Percentiles rank a stretch among this genome's conserved stretches.
Evolutionary conservation across 2,329 filamentous ascomycete species (phyloP).

Genomic region (Chaetomiaceae sp.): DNA sequence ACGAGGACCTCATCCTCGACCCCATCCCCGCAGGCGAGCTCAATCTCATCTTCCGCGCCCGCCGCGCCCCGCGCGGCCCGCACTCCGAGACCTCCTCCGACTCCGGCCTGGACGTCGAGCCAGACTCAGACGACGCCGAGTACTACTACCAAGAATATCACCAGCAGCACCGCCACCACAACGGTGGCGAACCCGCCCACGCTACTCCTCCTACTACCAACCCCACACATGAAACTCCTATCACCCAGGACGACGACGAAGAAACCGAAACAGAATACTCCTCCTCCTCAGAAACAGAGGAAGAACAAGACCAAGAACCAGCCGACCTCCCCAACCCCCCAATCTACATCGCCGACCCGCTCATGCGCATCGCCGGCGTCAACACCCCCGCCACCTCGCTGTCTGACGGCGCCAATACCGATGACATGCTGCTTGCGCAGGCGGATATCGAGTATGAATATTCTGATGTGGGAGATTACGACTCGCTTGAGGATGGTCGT

Average conservation of each 20-base stretch:
- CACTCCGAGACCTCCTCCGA: constrained; percentile 10
- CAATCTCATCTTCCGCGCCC: neutral
- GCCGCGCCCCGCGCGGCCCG: neutral
- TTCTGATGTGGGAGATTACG: neutral
- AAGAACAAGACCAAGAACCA: neutral
- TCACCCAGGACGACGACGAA: too few species aligned
- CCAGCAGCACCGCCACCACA: neutral
- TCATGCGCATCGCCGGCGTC: neutral
- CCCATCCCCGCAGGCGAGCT: constrained; percentile 8
- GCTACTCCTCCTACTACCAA: too few species aligned
- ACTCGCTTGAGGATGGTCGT: neutral
- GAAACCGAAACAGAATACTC: neutral
- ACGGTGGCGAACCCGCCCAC: too few species aligned
- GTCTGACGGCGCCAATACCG: neutral
- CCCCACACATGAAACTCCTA: too few species aligned
- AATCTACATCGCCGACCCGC: constrained; percentile 1
- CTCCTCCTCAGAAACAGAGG: too few species aligned
- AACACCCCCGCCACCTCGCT: constrained; percentile 3
- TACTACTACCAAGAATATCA: constrained; percentile 12
- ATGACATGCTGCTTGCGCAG: constrained; percentile 12
- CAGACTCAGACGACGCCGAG: neutral
- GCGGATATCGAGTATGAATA: constrained; percentile 7
- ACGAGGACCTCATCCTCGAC: constrained; percentile 12
- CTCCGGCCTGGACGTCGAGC: constrained; percentile 20
- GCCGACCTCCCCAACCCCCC: neutral